phyloP scores from a whole-genome alignment of 108 stramenopile species.

The Skeletonema marinoi region DNA sequence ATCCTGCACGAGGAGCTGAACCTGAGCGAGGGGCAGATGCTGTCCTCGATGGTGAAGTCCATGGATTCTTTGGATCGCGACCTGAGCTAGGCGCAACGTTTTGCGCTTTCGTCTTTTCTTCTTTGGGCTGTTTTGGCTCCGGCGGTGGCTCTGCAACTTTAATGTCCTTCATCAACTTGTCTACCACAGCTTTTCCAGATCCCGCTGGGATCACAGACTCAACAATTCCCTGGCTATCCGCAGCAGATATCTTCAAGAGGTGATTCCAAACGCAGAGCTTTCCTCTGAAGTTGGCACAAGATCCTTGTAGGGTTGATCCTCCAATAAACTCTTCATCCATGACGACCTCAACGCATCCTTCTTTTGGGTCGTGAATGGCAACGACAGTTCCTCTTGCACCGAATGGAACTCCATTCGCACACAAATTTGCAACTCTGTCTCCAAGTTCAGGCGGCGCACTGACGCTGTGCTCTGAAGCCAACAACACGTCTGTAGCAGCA shows the following conservation, averaged over 20 bases:
- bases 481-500: constrained; percentile 75
- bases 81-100: constrained; percentile 12
- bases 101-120: neutral
- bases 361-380: constrained; percentile 84
- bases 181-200: constrained; percentile 62
- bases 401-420: constrained; percentile 92
- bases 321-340: constrained; percentile 99
- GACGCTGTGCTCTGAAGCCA: constrained; percentile 70
- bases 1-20: constrained; percentile 45
- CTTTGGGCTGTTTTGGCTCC: constrained; percentile 13
- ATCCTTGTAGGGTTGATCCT: constrained; percentile 90
- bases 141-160: constrained; percentile 33
- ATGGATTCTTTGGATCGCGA: constrained; percentile 22
- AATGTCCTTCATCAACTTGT: constrained; percentile 62
- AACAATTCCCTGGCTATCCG: constrained; percentile 67
- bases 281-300: constrained; percentile 94
- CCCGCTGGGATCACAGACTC: constrained; percentile 74
- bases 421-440: constrained; percentile 93
- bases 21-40: constrained; percentile 33
- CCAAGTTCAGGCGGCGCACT: constrained; percentile 87
- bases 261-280: constrained; percentile 93
- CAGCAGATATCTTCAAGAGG: constrained; percentile 75
- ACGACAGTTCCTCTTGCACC: constrained; percentile 97
- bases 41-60: constrained; percentile 23
- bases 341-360: constrained; percentile 97